Evolutionary conservation across 2,329 filamentous ascomycete species (phyloP).

Genomic region (Fusarium lyarnte): DNA sequence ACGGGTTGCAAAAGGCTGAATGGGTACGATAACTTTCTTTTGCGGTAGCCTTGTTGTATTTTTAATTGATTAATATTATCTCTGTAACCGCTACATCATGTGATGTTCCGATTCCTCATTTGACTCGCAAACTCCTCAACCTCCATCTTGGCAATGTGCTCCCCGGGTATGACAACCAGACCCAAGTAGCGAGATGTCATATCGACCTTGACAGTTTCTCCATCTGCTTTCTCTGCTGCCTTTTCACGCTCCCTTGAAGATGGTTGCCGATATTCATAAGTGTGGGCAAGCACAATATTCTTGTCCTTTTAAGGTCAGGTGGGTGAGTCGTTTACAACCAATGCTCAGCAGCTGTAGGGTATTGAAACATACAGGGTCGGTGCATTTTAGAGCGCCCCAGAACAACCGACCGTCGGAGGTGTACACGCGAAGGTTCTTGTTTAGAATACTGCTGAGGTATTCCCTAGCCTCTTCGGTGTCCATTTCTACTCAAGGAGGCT

Average conservation of each 20-base stretch:
- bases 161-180: conserved; percentile 86
- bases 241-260: conserved; percentile 58
- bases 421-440: conserved; percentile 80
- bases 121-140: conserved; percentile 78
- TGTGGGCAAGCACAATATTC: conserved; percentile 86
- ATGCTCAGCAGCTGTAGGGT: conserved; percentile 2
- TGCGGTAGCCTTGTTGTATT: conserved; percentile 41
- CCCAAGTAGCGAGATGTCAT: conserved; percentile 90
- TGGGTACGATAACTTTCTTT: conserved; percentile 37
- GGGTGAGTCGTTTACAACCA: neutral
- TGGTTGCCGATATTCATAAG: conserved; percentile 89
- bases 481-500: conserved; percentile 46
- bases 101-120: conserved; percentile 42
- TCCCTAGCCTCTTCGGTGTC: conserved; percentile 62
- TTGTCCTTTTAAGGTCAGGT: conserved; percentile 67
- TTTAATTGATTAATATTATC: conserved; percentile 43
- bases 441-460: conserved; percentile 74
- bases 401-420: conserved; percentile 89
- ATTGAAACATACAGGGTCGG: conserved; percentile 75
- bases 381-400: conserved; percentile 91
- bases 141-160: conserved; percentile 88
- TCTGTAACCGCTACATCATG: conserved; percentile 18
- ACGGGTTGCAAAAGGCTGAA: conserved; percentile 38
- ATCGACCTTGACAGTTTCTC: conserved; percentile 66
- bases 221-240: conserved; percentile 47